Conservation (phyloP, 2,329 filamentous ascomycete species). For the Hypocreales sp. region DNA sequence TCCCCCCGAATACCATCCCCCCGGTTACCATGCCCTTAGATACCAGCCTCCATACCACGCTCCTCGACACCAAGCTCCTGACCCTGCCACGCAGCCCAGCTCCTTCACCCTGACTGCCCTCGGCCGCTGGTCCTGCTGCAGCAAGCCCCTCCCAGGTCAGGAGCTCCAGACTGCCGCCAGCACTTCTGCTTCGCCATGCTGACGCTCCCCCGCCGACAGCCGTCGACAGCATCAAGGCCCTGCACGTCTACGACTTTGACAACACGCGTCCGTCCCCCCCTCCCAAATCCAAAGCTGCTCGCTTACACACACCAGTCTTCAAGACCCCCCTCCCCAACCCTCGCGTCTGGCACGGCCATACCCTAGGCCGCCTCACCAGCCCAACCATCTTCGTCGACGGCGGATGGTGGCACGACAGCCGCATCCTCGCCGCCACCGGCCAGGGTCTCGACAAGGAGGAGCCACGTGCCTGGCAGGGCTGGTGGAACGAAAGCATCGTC, state of each 20-base stretch:
- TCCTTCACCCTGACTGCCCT: constrained; percentile 55
- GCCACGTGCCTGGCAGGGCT: constrained; percentile 69
- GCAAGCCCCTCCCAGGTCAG: constrained; percentile 58
- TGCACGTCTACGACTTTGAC: constrained; percentile 97
- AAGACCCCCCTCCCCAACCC: constrained; percentile 79
- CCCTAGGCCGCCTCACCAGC: constrained; percentile 60
- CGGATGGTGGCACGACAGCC: constrained; percentile 93
- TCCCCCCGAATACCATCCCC: too few species aligned
- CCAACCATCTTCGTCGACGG: constrained; percentile 67
- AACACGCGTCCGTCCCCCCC: constrained; percentile 51
- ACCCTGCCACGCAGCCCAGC: constrained; percentile 8
- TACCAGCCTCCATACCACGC: too few species aligned
- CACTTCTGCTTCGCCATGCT: constrained; percentile 1
- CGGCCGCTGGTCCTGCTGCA: constrained; percentile 70
- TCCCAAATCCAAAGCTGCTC: constrained; percentile 1
- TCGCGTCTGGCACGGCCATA: constrained; percentile 68
- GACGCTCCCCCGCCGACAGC: constrained; percentile 18
- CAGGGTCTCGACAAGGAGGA: constrained; percentile 73
- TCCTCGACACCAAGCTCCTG: too few species aligned
- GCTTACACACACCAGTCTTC: constrained; percentile 48
- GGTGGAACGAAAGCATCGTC: constrained; percentile 90
- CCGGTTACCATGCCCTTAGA: too few species aligned
- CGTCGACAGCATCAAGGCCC: constrained; percentile 53
- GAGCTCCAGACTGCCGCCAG: too few species aligned
- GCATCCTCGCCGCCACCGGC: constrained; percentile 74